Evolutionary conservation across 441 rosid species (phyloP).

Genomic region (Adansonia gregorii): DNA sequence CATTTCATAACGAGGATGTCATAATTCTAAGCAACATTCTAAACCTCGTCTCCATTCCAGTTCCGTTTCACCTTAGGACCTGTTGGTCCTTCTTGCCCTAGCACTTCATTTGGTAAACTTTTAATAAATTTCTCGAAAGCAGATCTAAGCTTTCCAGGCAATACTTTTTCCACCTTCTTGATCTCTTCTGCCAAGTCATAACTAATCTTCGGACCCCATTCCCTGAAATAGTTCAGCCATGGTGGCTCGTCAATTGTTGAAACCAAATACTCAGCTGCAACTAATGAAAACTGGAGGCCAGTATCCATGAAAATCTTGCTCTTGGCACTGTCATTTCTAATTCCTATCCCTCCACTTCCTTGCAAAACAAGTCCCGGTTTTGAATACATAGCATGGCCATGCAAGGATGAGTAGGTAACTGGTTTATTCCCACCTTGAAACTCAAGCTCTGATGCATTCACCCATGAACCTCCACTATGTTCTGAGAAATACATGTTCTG

Average conservation of each 20-base stretch:
- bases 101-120: conserved; percentile 62
- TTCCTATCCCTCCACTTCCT: conserved; percentile 14
- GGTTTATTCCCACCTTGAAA: conserved; percentile 26
- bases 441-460: conserved; percentile 61
- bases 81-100: conserved; percentile 90
- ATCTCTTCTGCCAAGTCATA: conserved; percentile 55
- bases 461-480: conserved; percentile 74
- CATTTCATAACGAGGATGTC: not conserved
- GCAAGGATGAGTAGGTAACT: conserved; percentile 64
- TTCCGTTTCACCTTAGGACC: conserved; percentile 74
- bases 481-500: conserved; percentile 53
- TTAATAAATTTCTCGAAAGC: conserved; percentile 50
- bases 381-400: conserved; percentile 76
- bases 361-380: conserved; percentile 47
- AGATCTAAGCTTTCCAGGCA: conserved; percentile 60
- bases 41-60: conserved; percentile 71
- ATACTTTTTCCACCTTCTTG: conserved; percentile 45
- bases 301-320: conserved; percentile 55
- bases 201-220: conserved; percentile 76
- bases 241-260: conserved; percentile 46
- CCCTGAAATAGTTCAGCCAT: conserved; percentile 67
- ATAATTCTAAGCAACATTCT: conserved; percentile 19
- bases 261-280: conserved; percentile 61
- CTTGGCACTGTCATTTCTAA: conserved; percentile 68
- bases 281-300: conserved; percentile 41